Percentiles rank a stretch among this genome's conserved stretches.
Evolutionary conservation across 768 basidiomycete species (phyloP).

Genomic region (Lactifluus volemus): DNA sequence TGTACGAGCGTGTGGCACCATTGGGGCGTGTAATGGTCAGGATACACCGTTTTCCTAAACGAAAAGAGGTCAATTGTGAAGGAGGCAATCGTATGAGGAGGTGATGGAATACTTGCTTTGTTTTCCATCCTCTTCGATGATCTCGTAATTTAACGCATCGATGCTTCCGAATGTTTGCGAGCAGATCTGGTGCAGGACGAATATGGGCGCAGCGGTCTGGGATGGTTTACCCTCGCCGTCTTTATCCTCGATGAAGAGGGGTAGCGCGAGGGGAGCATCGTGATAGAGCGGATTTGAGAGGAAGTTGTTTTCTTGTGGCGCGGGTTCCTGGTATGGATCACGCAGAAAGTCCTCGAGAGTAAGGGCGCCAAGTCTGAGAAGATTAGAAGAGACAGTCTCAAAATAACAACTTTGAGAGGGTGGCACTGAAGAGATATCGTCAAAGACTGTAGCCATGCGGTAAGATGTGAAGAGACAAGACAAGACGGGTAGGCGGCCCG

Average conservation of each 20-base stretch:
- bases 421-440: neutral
- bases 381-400: constrained; percentile 7
- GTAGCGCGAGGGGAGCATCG: neutral
- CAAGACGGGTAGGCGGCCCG: neutral
- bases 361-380: constrained; percentile 16
- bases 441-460: constrained; percentile 5
- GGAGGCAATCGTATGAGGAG: neutral
- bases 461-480: neutral
- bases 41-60: constrained; percentile 50
- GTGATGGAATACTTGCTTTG: constrained; percentile 3
- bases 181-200: constrained; percentile 22
- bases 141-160: constrained; percentile 20
- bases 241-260: constrained; percentile 1
- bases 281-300: constrained; percentile 12
- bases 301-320: neutral
- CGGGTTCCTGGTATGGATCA: constrained; percentile 14
- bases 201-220: constrained; percentile 6
- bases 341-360: constrained; percentile 12
- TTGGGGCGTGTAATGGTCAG: constrained; percentile 51
- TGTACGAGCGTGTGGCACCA: constrained; percentile 43
- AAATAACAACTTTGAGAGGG: constrained; percentile 6
- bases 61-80: neutral
- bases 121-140: constrained; percentile 18
- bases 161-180: constrained; percentile 23
- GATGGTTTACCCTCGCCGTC: neutral